A percentile compares a stretch with the other conserved stretches of the same genome.
These are phyloP conservation scores for Talaromyces thailandensis DNA, from an alignment of 495 filamentous ascomycete genomes.

Conservation along the genomic window DNA sequence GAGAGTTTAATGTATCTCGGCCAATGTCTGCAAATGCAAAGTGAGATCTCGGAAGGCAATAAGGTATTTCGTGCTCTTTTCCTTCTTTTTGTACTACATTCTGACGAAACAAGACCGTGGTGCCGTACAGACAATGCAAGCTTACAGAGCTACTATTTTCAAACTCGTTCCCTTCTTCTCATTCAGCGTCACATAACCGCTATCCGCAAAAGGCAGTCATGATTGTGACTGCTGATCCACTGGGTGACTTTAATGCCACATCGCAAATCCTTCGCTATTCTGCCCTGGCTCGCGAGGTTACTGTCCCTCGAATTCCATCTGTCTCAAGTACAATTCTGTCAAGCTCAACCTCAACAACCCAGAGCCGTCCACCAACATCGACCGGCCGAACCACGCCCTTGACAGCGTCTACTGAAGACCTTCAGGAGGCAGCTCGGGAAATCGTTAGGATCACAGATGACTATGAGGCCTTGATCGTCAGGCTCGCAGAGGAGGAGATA, in stretches of 20 bases:
- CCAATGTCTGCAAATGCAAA: conserved; percentile 95
- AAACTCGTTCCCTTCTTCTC: conserved; percentile 75
- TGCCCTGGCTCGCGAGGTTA: conserved; percentile 85
- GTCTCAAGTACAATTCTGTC: conserved; percentile 55
- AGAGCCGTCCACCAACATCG: conserved; percentile 17
- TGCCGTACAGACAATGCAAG: conserved; percentile 93
- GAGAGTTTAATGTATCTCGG: conserved; percentile 96
- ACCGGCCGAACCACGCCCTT: conserved; percentile 42
- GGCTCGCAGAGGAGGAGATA: conserved; percentile 55
- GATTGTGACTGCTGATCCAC: conserved; percentile 92
- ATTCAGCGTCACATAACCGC: conserved; percentile 38
- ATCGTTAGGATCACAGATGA: conserved; percentile 67
- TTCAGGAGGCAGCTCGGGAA: conserved; percentile 65
- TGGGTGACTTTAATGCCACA: conserved; percentile 93
- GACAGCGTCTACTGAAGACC: conserved; percentile 51
- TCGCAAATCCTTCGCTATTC: conserved; percentile 94
- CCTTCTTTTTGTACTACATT: background rate
- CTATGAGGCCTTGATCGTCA: conserved; percentile 52
- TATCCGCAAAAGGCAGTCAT: conserved; percentile 82
- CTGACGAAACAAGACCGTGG: conserved; percentile 50
- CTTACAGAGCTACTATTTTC: conserved; percentile 94
- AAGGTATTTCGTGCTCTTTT: conserved; percentile 46
- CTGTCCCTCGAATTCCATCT: conserved; percentile 79
- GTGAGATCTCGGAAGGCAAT: conserved; percentile 58
- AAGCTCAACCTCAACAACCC: conserved; percentile 16